Evolutionary conservation across 169 alveolate genomes (phyloP).

Genomic region (Theileria parva): DNA sequence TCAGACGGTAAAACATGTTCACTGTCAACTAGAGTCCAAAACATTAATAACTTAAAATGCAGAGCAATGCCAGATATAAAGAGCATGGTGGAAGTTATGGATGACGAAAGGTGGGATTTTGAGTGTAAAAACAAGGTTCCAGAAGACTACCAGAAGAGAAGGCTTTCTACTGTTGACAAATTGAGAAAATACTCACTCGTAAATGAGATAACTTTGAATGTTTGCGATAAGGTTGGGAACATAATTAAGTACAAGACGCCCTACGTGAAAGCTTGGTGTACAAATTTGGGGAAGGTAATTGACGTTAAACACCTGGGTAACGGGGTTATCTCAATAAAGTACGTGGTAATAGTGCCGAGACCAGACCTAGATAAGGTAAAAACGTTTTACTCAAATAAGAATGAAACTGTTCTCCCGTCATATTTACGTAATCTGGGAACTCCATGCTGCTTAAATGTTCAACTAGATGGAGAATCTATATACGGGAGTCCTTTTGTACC

Average conservation of each 20-base stretch:
- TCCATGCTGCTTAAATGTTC: conserved; percentile 37
- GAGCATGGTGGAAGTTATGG: conserved; percentile 29
- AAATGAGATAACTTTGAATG: conserved; percentile 40
- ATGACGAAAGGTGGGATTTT: conserved; percentile 19
- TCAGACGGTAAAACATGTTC: conserved; percentile 43
- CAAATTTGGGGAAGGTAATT: conserved; percentile 40
- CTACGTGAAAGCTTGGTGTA: conserved; percentile 53
- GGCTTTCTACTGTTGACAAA: neutral
- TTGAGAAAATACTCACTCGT: conserved; percentile 22
- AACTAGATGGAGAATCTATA: conserved; percentile 46
- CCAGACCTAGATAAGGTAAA: conserved; percentile 10
- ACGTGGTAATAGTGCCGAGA: conserved; percentile 37
- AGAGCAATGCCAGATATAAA: conserved; percentile 44
- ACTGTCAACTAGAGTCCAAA: conserved; percentile 34
- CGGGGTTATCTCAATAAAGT: conserved; percentile 47
- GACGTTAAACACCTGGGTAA: conserved; percentile 19
- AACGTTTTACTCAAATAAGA: neutral
- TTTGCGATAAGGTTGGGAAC: conserved; percentile 50
- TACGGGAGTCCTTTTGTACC: conserved; percentile 63
- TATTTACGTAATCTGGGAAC: conserved; percentile 9
- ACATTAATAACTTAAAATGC: conserved; percentile 19
- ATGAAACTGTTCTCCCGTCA: conserved; percentile 1
- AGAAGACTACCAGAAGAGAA: neutral
- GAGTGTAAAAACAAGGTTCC: neutral
- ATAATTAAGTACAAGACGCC: conserved; percentile 38